Base-by-base conservation (phyloP, 192 early-diverging fungal species). In the Coemansia sp. region DNA sequence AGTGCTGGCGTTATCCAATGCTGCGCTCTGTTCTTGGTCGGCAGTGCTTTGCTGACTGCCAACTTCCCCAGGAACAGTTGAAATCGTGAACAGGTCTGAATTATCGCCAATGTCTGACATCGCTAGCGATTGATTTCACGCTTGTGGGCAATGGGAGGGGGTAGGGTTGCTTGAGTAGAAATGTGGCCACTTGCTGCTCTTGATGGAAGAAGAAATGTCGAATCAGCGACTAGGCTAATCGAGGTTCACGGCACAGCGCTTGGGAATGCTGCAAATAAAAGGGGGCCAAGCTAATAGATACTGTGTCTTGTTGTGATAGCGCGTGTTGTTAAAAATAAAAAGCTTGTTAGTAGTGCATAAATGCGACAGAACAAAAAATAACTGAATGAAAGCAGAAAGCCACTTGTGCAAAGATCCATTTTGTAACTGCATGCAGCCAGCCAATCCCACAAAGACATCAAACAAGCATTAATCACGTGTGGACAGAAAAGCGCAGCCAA, bases 71-170 rank as follows among this genome's bases (percentile, higher is more conserved):
- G 59, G 63, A 65, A 52, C 20, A 19, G 64, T 53, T 9, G 69
- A 60, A 29, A 70, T 65, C 33, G 19, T 23, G 11, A 29, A 29
- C 20, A 62, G 38, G 33, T 60, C 48, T 22, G 64, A 25, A 7
- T 29, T 19, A 10, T 55, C 59, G 22, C 50, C 56, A 59, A 35
- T 29, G 42, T 71, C 59, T 23, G 70, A 65, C 70, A 71, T 71
- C 52, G 9, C 53, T 4, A 49, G 9, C 57, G 35, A 19, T n/a
- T 41, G 11, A n/a, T 59, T 59, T 41, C 36, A 59, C n/a, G 57
- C 20, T 35, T 35, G 43, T 19, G 38, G 32, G 23, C 14, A 29
- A 35, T 25, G 25, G 19, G 9, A 36, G 35, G 35, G 34, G 11
- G n/a, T 58, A 36, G 9, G 4, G 9, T 8, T 58, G 22, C 23